Conservation (phyloP, 306 rosid species). For the Clitoria ternatea region DNA sequence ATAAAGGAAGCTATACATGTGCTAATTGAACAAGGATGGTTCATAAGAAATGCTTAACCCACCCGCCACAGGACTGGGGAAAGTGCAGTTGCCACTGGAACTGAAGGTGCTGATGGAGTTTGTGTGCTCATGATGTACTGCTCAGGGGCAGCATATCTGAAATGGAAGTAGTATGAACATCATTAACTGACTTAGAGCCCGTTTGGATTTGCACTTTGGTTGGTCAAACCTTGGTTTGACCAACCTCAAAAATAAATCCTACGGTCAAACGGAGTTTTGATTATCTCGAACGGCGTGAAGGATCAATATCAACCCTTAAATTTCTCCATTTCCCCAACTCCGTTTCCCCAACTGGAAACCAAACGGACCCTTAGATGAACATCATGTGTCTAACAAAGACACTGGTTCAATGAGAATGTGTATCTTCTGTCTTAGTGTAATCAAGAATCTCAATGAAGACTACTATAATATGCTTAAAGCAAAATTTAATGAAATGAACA, state of each 20-base stretch:
- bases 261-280: no score
- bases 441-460: not conserved
- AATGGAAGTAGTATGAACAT: constrained; percentile 14
- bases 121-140: constrained; percentile 99
- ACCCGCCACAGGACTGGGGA: constrained; percentile 99
- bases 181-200: no score
- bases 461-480: not conserved
- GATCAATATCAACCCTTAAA: no score
- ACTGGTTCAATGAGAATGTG: not conserved
- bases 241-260: no score
- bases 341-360: no score
- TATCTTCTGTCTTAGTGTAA: not conserved
- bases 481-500: no score
- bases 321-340: no score
- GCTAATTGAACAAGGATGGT: constrained; percentile 10
- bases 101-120: constrained; percentile 97
- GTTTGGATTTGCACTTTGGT: no score
- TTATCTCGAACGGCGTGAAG: no score
- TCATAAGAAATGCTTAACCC: constrained; percentile 42
- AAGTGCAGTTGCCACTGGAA: constrained; percentile 92
- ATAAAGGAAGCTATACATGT: constrained; percentile 4
- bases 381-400: not conserved
- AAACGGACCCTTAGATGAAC: not conserved
- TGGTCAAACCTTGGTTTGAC: no score
- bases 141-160: constrained; percentile 95